Base-by-base conservation (phyloP, 768 basidiomycete genomes). In the Trametes sanguinea region DNA sequence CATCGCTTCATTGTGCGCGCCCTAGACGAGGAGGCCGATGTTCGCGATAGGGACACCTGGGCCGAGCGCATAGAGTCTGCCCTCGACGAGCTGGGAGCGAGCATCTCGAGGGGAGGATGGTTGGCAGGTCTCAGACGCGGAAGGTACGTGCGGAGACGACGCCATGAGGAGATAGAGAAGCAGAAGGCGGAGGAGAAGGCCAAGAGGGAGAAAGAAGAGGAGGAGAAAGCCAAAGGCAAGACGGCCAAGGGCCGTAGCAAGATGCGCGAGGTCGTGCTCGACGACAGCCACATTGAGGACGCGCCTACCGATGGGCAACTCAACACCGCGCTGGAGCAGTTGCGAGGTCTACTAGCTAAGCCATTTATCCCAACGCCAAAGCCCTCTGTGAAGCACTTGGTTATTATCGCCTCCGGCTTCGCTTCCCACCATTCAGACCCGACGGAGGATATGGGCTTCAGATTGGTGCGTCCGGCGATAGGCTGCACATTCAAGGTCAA, bases 361-460 rank as follows among this genome's bases (percentile, higher is more conserved):
- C 69, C 75, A 11, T 55, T 64, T 5, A 60, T 62, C 7, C 75
- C 73, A 6, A 71, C 72, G 0, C 60, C 67, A 10, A 71, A 70
- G 4, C 72, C 78, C 16, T 65, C 70, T 11, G 63, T 75, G 27
- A 79, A 76, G 37, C 85, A 85, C 66, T 69, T 88, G 1, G 69
- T 88, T 6, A 72, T 89, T 3, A 85, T 83, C 52, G 75, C 84
- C 2, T 73, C 79, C 3, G 78, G 82, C 0, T 71, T 61, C 68
- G 67, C 46, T 39, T 67, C 48, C 53, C 73, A 17, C 7, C 35
- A 51, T 10, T 14, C 57, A 14, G 30, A 74, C 9, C 69, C 76
- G 4, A 63, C 66, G 10, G 76, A 81, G 48, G 79, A 82, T 60
- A 74, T 75, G 61, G 29, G 74, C 47, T 44, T 65, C 64, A 47